These are phyloP conservation scores for Citeromyces hawaiiensis DNA, from an alignment of 1,139 yeast genomes.

Conservation along the genomic window DNA sequence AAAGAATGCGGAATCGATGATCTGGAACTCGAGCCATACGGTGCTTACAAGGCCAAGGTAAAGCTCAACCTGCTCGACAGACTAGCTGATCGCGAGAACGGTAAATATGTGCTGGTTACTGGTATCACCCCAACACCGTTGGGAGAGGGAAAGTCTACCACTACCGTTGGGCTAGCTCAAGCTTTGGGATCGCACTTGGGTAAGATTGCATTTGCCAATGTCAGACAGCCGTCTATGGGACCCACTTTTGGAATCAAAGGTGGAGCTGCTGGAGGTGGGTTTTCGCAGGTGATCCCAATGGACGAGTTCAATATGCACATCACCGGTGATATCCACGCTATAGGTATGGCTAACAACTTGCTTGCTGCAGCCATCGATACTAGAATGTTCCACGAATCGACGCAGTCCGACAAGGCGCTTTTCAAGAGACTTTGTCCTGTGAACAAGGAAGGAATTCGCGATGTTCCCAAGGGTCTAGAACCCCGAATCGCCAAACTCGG, in stretches of 20 bases:
- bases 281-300: constrained; percentile 79
- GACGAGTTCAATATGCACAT: constrained; percentile 79
- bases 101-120: constrained; percentile 60
- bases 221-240: constrained; percentile 81
- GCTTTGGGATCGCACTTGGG: constrained; percentile 68
- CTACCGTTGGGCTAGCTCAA: constrained; percentile 70
- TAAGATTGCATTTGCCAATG: constrained; percentile 61
- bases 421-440: constrained; percentile 61
- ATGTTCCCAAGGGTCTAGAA: constrained; percentile 55
- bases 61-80: constrained; percentile 46
- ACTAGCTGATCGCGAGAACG: constrained; percentile 45
- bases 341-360: constrained; percentile 67
- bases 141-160: constrained; percentile 76
- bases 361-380: constrained; percentile 79
- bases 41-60: constrained; percentile 66
- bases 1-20: constrained; percentile 49
- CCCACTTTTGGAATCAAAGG: constrained; percentile 84
- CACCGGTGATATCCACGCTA: constrained; percentile 79
- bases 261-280: constrained; percentile 87
- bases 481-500: constrained; percentile 52
- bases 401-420: constrained; percentile 52
- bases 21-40: constrained; percentile 57
- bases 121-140: constrained; percentile 78
- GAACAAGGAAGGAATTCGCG: constrained; percentile 44
- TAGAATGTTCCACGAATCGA: constrained; percentile 67